Percentiles rank a stretch among this genome's conserved stretches.
Conservation (phyloP, 2,329 filamentous ascomycete species). For the Trichoderma breve region DNA sequence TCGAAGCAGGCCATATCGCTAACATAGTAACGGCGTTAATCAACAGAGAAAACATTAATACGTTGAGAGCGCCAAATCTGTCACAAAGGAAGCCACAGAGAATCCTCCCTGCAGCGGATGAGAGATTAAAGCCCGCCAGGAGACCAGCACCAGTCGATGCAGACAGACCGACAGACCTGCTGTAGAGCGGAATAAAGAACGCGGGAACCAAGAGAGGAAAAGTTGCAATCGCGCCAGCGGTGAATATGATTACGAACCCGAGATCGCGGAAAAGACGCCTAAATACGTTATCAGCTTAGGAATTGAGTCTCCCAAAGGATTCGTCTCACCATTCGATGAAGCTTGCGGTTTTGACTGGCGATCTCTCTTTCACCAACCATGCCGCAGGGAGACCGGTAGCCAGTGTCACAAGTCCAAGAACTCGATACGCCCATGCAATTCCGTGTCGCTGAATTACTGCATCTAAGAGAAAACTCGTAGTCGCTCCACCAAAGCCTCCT, state of each 20-base stretch:
- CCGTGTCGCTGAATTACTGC: conserved; percentile 41
- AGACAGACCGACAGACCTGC: conserved; percentile 49
- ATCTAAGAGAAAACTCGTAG: conserved; percentile 45
- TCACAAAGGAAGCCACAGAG: conserved; percentile 52
- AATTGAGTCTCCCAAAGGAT: too few species aligned
- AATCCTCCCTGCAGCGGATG: conserved; percentile 55
- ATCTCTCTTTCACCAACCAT: conserved; percentile 48
- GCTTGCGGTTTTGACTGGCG: conserved; percentile 41
- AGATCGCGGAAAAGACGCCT: conserved; percentile 48
- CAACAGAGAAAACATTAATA: conserved; percentile 47
- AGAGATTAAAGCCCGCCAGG: conserved; percentile 58
- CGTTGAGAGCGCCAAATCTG: conserved; percentile 51
- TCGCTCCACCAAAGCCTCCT: conserved; percentile 51
- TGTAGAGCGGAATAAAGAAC: conserved; percentile 58
- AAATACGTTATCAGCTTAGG: neutral
- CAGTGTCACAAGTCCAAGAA: conserved; percentile 49
- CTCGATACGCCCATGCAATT: conserved; percentile 48
- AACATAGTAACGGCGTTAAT: conserved; percentile 56
- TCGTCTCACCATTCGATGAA: conserved; percentile 25
- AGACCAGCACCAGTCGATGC: conserved; percentile 51
- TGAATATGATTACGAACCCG: conserved; percentile 51
- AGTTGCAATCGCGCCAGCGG: conserved; percentile 51
- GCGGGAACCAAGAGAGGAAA: conserved; percentile 59
- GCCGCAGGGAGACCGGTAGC: conserved; percentile 53
- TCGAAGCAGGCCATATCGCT: conserved; percentile 56